phyloP scores from a whole-genome alignment of 2,329 filamentous ascomycete species.

The Trichoderma sp. region DNA sequence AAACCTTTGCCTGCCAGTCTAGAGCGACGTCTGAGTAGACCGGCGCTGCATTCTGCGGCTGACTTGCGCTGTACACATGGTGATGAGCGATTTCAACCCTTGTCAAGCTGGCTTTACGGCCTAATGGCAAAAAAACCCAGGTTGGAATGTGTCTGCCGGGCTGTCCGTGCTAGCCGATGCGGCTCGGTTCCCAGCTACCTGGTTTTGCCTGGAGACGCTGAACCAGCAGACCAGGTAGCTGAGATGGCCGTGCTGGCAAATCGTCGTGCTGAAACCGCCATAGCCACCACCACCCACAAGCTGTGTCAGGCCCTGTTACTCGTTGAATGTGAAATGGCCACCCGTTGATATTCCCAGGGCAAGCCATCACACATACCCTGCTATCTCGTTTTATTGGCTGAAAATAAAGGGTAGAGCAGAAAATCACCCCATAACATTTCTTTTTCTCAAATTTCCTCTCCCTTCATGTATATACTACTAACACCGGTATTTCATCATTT shows the following conservation, averaged over 20 bases:
- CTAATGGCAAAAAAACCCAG: constrained; percentile 1
- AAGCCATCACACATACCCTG: not conserved
- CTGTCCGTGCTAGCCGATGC: constrained; percentile 27
- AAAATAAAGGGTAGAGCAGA: not conserved
- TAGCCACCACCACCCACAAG: constrained; percentile 24
- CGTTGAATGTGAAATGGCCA: not conserved
- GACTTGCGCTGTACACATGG: not conserved
- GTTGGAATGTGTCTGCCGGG: constrained; percentile 24
- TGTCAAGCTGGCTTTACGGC: constrained; percentile 20
- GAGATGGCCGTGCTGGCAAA: constrained; percentile 18
- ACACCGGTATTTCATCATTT: not conserved
- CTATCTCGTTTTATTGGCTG: not conserved
- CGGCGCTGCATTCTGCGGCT: not conserved
- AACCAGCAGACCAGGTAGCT: not conserved
- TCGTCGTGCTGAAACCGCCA: constrained; percentile 11
- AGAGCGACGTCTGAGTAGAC: not conserved
- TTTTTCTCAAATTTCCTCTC: not conserved
- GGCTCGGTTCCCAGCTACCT: constrained; percentile 29
- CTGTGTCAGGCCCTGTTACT: not conserved
- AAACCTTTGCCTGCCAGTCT: not conserved
- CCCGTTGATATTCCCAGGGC: not conserved
- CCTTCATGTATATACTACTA: not conserved
- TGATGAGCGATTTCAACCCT: constrained; percentile 24
- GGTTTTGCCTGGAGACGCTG: constrained; percentile 17
- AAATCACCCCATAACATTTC: not conserved